Evolutionary conservation across 352 stramenopile species (phyloP).

Genomic region (Phytopythium sindhum): DNA sequence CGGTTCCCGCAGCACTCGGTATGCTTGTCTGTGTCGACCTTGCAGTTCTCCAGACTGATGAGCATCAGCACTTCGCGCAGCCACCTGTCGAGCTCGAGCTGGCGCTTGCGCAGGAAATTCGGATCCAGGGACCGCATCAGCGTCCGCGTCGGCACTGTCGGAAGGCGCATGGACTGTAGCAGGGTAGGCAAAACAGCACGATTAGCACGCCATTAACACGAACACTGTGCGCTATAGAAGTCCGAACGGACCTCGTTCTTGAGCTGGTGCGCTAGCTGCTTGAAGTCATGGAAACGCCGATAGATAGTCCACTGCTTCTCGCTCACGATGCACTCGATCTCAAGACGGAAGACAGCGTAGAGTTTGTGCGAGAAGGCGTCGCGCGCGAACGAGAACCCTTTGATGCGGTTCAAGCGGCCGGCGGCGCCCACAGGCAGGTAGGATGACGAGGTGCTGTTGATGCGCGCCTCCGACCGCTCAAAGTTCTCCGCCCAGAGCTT

Average conservation of each 20-base stretch:
- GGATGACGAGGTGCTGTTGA: slow-evolving; percentile 50
- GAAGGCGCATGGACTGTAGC: slow-evolving; percentile 58
- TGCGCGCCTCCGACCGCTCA: slow-evolving; percentile 69
- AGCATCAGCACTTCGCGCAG: slow-evolving; percentile 80
- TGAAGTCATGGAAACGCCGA: slow-evolving; percentile 83
- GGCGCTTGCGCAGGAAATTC: slow-evolving; percentile 79
- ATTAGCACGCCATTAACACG: neutral
- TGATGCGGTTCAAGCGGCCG: slow-evolving; percentile 74
- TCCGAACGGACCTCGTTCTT: slow-evolving; percentile 43
- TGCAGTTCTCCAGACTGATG: slow-evolving; percentile 77
- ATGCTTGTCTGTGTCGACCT: slow-evolving; percentile 57
- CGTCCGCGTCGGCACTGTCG: slow-evolving; percentile 72
- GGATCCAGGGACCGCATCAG: slow-evolving; percentile 80
- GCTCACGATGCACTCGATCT: slow-evolving; percentile 83
- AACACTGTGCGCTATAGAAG: neutral
- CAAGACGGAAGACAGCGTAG: slow-evolving; percentile 79
- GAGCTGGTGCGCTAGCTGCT: slow-evolving; percentile 76
- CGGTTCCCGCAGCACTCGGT: slow-evolving; percentile 66
- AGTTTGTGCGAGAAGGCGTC: slow-evolving; percentile 62
- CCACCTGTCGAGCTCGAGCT: slow-evolving; percentile 82
- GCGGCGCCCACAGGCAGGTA: slow-evolving; percentile 67
- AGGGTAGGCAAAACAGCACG: neutral
- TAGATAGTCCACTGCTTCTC: slow-evolving; percentile 89
- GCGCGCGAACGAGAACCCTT: slow-evolving; percentile 73
- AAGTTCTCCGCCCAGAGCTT: slow-evolving; percentile 81